Evolutionary conservation across 2,329 filamentous ascomycete genomes (phyloP).

Genomic region (Tetracladium maxilliforme): DNA sequence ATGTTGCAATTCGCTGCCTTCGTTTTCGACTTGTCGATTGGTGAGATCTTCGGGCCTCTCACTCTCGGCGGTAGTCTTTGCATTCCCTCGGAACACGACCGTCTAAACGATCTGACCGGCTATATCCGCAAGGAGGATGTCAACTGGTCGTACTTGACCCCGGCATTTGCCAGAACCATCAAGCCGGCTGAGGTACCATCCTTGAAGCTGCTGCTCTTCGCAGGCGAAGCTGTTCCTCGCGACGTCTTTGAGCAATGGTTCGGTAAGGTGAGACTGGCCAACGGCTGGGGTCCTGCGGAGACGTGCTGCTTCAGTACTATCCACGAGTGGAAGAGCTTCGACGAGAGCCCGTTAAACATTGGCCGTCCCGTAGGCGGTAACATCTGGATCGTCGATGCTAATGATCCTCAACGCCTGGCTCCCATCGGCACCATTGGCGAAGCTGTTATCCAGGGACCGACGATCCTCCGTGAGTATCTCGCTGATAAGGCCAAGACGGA

Average conservation of each 20-base stretch:
- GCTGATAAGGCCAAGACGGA: conserved; percentile 41
- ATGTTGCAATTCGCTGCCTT: conserved; percentile 28
- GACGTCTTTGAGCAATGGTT: conserved; percentile 3
- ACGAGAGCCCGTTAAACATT: conserved; percentile 1
- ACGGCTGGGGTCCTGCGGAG: conserved; percentile 7
- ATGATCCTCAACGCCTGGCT: too few relatives aligned
- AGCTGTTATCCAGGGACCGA: too few relatives aligned
- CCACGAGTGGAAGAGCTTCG: background rate
- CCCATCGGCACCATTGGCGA: too few relatives aligned
- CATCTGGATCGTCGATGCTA: too few relatives aligned
- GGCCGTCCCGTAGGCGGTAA: too few relatives aligned
- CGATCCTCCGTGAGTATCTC: conserved; percentile 48
- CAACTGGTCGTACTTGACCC: conserved; percentile 27
- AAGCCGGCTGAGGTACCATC: conserved; percentile 21
- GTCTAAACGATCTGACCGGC: conserved; percentile 7
- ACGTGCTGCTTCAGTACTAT: too few relatives aligned
- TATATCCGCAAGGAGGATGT: conserved; percentile 9
- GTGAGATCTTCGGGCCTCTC: conserved; percentile 20
- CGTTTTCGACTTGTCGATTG: conserved; percentile 25
- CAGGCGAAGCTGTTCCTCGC: conserved; percentile 6
- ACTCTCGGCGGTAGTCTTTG: conserved; percentile 28
- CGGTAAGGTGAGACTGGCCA: conserved; percentile 3
- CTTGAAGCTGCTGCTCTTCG: conserved; percentile 5
- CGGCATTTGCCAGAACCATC: conserved; percentile 22
- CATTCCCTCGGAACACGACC: conserved; percentile 21